These are phyloP conservation scores for Dipteronia sinensis DNA, from an alignment of 345 rosid genomes.

Conservation along the genomic window DNA sequence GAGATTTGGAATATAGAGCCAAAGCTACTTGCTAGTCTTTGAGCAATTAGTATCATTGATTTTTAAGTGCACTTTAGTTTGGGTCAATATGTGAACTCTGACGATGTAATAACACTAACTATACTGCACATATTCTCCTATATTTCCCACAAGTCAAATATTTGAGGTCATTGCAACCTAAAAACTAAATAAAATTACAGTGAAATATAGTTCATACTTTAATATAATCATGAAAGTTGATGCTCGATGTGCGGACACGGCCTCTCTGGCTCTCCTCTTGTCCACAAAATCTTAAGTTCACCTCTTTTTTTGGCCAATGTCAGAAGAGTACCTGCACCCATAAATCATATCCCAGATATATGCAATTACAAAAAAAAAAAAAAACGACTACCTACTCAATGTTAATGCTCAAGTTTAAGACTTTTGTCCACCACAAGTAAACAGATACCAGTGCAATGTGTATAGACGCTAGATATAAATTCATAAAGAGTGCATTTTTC, in stretches of 20 bases:
- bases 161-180: slow-evolving; percentile 1
- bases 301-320: slow-evolving; percentile 81
- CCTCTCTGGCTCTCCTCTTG: slow-evolving; percentile 75
- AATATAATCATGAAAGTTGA: slow-evolving; percentile 36
- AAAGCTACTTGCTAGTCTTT: not conserved
- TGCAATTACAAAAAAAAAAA: not conserved
- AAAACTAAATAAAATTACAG: slow-evolving; percentile 8
- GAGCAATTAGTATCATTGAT: not conserved
- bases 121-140: slow-evolving; percentile 3
- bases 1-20: too few species aligned
- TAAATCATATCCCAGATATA: not conserved
- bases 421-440: not conserved
- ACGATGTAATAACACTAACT: not conserved
- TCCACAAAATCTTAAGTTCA: slow-evolving; percentile 79
- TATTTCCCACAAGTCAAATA: not conserved
- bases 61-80: not conserved
- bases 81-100: not conserved
- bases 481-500: not conserved
- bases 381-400: not conserved
- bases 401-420: not conserved
- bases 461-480: not conserved
- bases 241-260: slow-evolving; percentile 71
- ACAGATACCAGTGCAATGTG: not conserved
- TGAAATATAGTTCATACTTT: slow-evolving; percentile 6
- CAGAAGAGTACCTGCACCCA: slow-evolving; percentile 67